Percentiles rank a stretch among this genome's conserved stretches.
Evolutionary conservation across 257 asterid genomes (phyloP).

Genomic region (Perilla frutescens): DNA sequence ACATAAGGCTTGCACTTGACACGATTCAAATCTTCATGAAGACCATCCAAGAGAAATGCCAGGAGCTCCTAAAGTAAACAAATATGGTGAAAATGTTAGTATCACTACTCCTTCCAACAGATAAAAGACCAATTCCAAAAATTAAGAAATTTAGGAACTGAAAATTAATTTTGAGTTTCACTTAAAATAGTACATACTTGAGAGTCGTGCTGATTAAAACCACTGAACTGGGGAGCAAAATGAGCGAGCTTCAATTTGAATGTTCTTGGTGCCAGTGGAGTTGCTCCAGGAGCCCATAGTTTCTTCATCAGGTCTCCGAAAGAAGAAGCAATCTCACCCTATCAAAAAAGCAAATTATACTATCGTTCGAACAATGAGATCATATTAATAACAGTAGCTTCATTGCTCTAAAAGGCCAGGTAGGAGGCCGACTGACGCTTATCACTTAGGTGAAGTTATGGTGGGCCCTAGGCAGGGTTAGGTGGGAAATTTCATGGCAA

Average conservation of each 20-base stretch:
- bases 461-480: background rate
- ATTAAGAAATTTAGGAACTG: background rate
- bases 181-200: constrained; percentile 63
- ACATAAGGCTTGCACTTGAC: constrained; percentile 92
- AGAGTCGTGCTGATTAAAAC: constrained; percentile 96
- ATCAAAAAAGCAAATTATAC: constrained; percentile 33
- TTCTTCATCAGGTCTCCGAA: constrained; percentile 93
- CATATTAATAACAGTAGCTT: background rate
- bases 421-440: constrained; percentile 13
- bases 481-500: background rate
- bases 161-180: constrained; percentile 22
- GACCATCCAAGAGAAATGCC: constrained; percentile 95
- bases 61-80: constrained; percentile 76
- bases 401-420: constrained; percentile 4
- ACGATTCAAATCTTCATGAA: constrained; percentile 97
- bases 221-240: constrained; percentile 97
- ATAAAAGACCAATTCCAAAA: constrained; percentile 17
- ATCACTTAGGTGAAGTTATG: background rate
- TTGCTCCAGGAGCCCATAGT: constrained; percentile 95
- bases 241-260: constrained; percentile 90
- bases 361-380: constrained; percentile 32
- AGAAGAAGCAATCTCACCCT: constrained; percentile 97
- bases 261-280: constrained; percentile 86
- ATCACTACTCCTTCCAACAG: constrained; percentile 34
- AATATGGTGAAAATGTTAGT: constrained; percentile 32